Conservation (phyloP, 2,329 filamentous ascomycete genomes). For the Cladosporium velox region DNA sequence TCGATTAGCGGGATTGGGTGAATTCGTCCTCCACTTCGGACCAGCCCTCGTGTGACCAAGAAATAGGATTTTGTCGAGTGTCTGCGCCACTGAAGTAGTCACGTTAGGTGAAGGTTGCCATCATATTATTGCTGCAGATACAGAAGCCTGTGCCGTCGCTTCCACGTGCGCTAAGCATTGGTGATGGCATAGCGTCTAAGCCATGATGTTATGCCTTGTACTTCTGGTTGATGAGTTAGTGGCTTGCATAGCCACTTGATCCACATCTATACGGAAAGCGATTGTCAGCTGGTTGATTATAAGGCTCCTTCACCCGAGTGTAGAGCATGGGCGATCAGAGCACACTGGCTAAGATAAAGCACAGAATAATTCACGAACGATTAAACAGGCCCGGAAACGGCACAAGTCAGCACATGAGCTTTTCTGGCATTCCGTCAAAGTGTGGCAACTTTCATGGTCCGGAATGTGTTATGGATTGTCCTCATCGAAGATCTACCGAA, state of each 20-base stretch:
- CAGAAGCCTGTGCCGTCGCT: background rate
- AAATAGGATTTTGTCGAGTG: background rate
- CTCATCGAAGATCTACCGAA: too few species aligned
- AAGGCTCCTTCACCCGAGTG: background rate
- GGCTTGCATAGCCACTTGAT: background rate
- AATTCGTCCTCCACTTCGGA: background rate
- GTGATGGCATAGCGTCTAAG: background rate
- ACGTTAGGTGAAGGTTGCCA: background rate
- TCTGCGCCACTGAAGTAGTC: background rate
- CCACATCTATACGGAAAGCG: background rate
- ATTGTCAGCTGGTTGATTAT: background rate
- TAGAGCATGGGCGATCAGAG: background rate
- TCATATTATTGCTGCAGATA: background rate
- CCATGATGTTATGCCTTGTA: background rate
- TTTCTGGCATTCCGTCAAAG: too few species aligned
- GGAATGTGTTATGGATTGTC: too few species aligned
- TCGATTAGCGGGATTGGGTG: background rate
- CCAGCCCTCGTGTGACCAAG: background rate
- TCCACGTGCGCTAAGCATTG: background rate
- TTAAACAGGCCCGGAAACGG: background rate
- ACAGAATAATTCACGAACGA: background rate
- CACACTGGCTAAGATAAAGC: background rate
- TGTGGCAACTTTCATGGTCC: too few species aligned
- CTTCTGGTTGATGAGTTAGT: background rate
- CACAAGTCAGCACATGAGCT: background rate